Conservation (phyloP, 805 yeast genomes). For the Saccharomycopsis babjevae region DNA sequence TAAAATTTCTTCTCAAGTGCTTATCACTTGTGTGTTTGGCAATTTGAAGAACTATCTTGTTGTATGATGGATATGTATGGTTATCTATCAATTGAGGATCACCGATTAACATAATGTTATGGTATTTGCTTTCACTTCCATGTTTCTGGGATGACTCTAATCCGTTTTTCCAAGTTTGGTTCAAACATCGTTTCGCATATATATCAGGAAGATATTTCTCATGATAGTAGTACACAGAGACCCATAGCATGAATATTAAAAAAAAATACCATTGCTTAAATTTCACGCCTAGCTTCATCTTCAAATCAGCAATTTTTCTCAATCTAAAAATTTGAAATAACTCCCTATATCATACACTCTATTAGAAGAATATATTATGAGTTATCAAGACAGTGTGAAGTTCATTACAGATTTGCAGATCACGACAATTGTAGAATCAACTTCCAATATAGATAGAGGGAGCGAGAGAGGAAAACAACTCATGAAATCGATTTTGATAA, state of each 20-base stretch:
- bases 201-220: conserved; percentile 6
- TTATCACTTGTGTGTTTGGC: conserved; percentile 63
- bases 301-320: background rate
- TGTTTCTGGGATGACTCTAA: background rate
- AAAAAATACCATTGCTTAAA: conserved; percentile 9
- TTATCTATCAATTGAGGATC: conserved; percentile 93
- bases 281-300: background rate
- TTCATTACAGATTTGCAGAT: background rate
- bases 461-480: background rate
- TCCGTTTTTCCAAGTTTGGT: conserved; percentile 6
- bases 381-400: background rate
- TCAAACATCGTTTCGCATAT: conserved; percentile 2
- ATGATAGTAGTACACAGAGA: conserved; percentile 8
- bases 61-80: conserved; percentile 73
- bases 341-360: background rate
- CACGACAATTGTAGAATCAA: background rate
- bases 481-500: background rate
- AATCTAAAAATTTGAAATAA: background rate
- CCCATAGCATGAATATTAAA: conserved; percentile 3
- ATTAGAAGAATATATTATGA: background rate
- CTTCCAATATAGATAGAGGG: background rate
- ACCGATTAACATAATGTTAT: conserved; percentile 57
- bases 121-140: conserved; percentile 18
- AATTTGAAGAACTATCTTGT: conserved; percentile 36
- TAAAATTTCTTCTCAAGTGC: conserved; percentile 69